Base-by-base conservation (phyloP, 2,329 filamentous ascomycete genomes). In the Penicillium sp. region DNA sequence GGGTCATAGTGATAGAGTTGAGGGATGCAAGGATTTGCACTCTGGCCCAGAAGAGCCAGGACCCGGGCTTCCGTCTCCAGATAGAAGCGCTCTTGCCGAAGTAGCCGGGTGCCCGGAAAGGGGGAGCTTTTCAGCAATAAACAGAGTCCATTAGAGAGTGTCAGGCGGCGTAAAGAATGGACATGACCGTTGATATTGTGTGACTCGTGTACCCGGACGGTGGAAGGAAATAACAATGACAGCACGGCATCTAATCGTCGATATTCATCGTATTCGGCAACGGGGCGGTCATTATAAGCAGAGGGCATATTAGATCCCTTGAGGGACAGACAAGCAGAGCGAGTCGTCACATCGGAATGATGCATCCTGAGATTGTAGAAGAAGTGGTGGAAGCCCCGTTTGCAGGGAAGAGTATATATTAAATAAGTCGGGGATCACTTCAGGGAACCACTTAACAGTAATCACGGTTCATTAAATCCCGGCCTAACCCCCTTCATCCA, bases 31-130 rank as follows among this genome's bases (percentile, higher is more conserved):
- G 76, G 68, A 22, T 71, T 69, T 22, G 65, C 62, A 56, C 66
- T 70, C 35, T 72, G 69, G 9, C 64, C 68, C 6, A 80, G 67
- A 11, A 79, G 64, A n/a, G 69, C 64, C 18, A 79, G 70, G 13
- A 73, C 72, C 18, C 67, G 67, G 16, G 76, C 77, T 65, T 80
- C 78, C 5, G 73, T 76, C 56, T 77, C 73, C 7, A 80, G 72
- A 37, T 69, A 68, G 37, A 66, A 61, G 43, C 73, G 69, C 60
- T 80, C 77, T 46, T 75, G 72, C 41, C 77, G 75, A 40, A 79
- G 67, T 31, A 79, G 70, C n/a, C 70, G 69, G 10, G 72, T 73
- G 33, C 69, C 69, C 33, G 71, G 67, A 7, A 66, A 67, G 10
- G 77, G 74, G 16, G 70, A 67, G 49, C 69, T 61, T 61, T 79